These are phyloP conservation scores for Nemania sp. DNA, from an alignment of 2,329 filamentous ascomycete genomes.

Conservation along the genomic window DNA sequence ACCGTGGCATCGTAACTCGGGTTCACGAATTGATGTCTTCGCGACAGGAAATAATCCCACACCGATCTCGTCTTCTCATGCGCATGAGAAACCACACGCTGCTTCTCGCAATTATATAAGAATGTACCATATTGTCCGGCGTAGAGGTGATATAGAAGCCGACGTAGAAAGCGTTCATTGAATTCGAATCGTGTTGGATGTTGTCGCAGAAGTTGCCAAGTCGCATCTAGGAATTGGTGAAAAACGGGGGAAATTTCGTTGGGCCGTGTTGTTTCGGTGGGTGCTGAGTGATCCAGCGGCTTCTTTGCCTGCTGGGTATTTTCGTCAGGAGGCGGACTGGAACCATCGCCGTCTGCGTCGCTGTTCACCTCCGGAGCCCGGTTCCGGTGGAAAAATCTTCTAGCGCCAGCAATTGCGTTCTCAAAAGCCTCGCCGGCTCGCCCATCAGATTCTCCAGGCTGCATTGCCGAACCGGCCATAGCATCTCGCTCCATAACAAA, in stretches of 20 bases:
- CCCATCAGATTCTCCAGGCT: conserved; percentile 64
- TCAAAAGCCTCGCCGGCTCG: conserved; percentile 75
- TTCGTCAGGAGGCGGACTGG: conserved; percentile 36
- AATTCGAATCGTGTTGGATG: conserved; percentile 90
- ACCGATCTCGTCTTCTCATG: conserved; percentile 79
- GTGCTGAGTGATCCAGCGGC: conserved; percentile 49
- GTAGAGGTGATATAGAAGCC: conserved; percentile 90
- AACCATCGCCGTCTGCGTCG: conserved; percentile 51
- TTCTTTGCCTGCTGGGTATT: conserved; percentile 40
- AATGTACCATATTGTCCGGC: conserved; percentile 98
- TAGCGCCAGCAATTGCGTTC: conserved; percentile 81
- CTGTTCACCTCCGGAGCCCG: conserved; percentile 60
- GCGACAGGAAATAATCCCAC: conserved; percentile 92
- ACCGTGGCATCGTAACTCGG: conserved; percentile 72
- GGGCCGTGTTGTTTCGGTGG: conserved; percentile 70
- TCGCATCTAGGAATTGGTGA: conserved; percentile 94
- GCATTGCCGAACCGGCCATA: conserved; percentile 65
- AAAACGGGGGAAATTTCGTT: conserved; percentile 96
- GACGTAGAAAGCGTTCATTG: conserved; percentile 88
- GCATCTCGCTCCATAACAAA: conserved; percentile 84
- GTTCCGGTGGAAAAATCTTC: conserved; percentile 86
- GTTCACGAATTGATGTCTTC: conserved; percentile 81
- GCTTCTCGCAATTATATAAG: conserved; percentile 91
- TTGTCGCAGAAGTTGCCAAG: conserved; percentile 86
- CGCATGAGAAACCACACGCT: conserved; percentile 71